Percentiles rank a stretch among this genome's conserved stretches.
Conservation (phyloP, 805 yeast species). For the Wickerhamomyces rabaulensis region DNA sequence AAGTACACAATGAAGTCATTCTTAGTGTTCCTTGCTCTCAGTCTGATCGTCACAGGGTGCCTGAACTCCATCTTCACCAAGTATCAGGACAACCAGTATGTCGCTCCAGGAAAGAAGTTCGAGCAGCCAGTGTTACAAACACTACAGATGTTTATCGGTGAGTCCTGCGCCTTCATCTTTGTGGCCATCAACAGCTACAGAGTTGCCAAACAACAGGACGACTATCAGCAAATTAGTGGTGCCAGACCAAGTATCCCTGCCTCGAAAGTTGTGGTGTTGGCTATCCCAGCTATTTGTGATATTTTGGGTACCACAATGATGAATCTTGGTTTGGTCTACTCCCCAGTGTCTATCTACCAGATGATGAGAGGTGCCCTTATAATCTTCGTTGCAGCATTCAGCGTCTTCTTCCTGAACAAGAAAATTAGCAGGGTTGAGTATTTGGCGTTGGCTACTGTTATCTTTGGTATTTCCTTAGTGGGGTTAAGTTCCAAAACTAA, state of each 20-base stretch:
- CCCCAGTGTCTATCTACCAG: slow-evolving; percentile 77
- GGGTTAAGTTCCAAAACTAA: slow-evolving; percentile 59
- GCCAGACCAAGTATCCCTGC: slow-evolving; percentile 16
- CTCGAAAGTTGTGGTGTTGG: slow-evolving; percentile 31
- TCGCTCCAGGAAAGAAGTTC: slow-evolving; percentile 43
- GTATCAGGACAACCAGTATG: slow-evolving; percentile 72
- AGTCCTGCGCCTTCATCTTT: slow-evolving; percentile 43
- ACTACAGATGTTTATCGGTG: slow-evolving; percentile 78
- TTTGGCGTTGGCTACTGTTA: slow-evolving; percentile 58
- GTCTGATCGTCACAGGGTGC: slow-evolving; percentile 66
- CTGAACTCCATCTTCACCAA: slow-evolving; percentile 71
- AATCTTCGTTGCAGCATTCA: slow-evolving; percentile 67
- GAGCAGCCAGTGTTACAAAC: slow-evolving; percentile 81
- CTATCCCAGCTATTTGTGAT: slow-evolving; percentile 69
- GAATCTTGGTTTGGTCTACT: slow-evolving; percentile 68
- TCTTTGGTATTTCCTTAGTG: slow-evolving; percentile 65
- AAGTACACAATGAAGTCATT: slow-evolving; percentile 9
- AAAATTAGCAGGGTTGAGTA: slow-evolving; percentile 59
- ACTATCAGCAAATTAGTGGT: slow-evolving; percentile 1
- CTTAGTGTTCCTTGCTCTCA: slow-evolving; percentile 25
- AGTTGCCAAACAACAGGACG: slow-evolving; percentile 1
- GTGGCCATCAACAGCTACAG: slow-evolving; percentile 26
- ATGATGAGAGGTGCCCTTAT: slow-evolving; percentile 82
- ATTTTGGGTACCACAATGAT: slow-evolving; percentile 67
- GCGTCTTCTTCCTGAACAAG: slow-evolving; percentile 55